Percentiles rank a stretch among this genome's conserved stretches.
Evolutionary conservation across 2,329 filamentous ascomycete genomes (phyloP).

Genomic region (Sarocladiaceae sp.): DNA sequence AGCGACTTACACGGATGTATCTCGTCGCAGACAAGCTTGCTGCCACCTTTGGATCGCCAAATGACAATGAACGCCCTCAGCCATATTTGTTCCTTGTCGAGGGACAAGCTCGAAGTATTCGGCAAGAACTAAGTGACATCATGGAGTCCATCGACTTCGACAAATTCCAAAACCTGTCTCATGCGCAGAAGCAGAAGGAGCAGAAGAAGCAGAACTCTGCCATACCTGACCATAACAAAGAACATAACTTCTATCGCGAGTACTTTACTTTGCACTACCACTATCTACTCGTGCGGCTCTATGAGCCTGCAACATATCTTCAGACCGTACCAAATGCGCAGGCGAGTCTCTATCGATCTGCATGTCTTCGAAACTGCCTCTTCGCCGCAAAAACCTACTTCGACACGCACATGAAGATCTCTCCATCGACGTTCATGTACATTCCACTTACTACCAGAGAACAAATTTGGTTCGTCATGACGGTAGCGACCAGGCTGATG

Average conservation of each 20-base stretch:
- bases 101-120: conserved; percentile 26
- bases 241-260: no score
- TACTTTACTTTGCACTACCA: conserved; percentile 27
- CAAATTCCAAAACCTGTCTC: background rate
- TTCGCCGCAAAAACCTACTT: conserved; percentile 29
- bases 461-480: background rate
- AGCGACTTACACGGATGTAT: conserved; percentile 29
- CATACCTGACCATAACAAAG: no score
- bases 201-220: no score
- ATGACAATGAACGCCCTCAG: conserved; percentile 21
- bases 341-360: conserved; percentile 23
- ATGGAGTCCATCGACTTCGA: conserved; percentile 16
- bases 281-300: conserved; percentile 32
- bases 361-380: conserved; percentile 31
- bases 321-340: conserved; percentile 19
- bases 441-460: background rate
- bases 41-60: conserved; percentile 22
- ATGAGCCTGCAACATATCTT: conserved; percentile 30
- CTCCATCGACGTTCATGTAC: conserved; percentile 16
- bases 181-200: no score
- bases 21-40: conserved; percentile 30
- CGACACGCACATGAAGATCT: conserved; percentile 23
- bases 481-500: background rate
- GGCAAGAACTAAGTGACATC: conserved; percentile 26
- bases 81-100: conserved; percentile 29